Evolutionary conservation across 768 basidiomycete genomes (phyloP).

Genomic region (Nidularia sp.): DNA sequence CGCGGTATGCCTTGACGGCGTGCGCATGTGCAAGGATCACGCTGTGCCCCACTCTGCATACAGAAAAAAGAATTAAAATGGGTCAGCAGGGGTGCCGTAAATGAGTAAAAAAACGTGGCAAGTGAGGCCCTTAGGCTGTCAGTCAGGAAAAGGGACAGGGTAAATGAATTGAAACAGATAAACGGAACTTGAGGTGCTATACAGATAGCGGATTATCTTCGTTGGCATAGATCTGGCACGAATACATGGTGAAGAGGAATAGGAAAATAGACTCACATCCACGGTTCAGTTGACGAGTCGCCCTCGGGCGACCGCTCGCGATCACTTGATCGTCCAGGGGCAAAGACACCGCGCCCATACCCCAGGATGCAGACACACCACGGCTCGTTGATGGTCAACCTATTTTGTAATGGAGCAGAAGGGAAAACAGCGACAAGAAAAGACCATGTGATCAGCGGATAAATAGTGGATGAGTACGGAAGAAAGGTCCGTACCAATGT

Average conservation of each 20-base stretch:
- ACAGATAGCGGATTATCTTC: no score
- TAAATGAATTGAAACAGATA: no score
- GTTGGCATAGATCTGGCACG: no score
- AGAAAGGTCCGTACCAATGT: conserved; percentile 43
- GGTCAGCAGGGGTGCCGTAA: no score
- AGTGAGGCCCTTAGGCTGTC: no score
- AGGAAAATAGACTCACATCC: conserved; percentile 42
- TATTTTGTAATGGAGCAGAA: conserved; percentile 10
- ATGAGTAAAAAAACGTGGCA: no score
- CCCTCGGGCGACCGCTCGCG: conserved; percentile 51
- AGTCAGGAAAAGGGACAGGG: no score
- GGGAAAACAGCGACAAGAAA: no score
- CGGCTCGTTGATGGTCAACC: conserved; percentile 75
- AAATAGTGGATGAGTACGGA: conserved; percentile 7
- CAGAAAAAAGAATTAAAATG: no score
- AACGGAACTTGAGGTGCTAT: no score
- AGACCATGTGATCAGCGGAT: conserved; percentile 9
- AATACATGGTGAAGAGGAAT: background rate
- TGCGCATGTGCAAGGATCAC: conserved; percentile 68
- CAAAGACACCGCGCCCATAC: conserved; percentile 61
- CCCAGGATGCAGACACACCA: conserved; percentile 64
- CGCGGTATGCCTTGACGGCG: conserved; percentile 60
- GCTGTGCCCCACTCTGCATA: conserved; percentile 56
- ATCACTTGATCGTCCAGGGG: conserved; percentile 63
- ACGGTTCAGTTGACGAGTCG: conserved; percentile 59